Percentiles rank a stretch among this genome's conserved stretches.
Conservation (phyloP, 805 yeast genomes). For the Candida silvicultrix region DNA sequence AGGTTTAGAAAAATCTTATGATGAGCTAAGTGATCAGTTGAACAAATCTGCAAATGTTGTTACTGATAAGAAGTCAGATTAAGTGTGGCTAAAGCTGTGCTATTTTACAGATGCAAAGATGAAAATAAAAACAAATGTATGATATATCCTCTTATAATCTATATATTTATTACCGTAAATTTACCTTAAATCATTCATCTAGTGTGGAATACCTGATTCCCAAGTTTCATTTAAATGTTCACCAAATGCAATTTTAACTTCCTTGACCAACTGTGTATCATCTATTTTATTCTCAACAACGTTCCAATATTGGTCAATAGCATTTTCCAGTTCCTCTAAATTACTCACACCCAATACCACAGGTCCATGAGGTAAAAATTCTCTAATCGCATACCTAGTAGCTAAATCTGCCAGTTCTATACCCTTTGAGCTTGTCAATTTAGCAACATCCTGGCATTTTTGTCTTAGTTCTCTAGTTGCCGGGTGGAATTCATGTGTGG, state of each 20-base stretch:
- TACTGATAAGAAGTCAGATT: slow-evolving; percentile 23
- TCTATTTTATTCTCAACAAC: slow-evolving; percentile 28
- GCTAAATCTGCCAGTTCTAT: slow-evolving; percentile 79
- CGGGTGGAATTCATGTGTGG: slow-evolving; percentile 77
- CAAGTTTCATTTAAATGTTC: slow-evolving; percentile 59
- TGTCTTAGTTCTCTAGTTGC: slow-evolving; percentile 52
- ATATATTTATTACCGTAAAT: too few species aligned
- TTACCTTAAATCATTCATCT: too few species aligned
- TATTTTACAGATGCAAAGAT: too few species aligned
- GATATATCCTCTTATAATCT: too few species aligned
- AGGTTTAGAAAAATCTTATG: slow-evolving; percentile 44
- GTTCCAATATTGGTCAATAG: slow-evolving; percentile 49
- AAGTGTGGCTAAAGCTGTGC: too few species aligned
- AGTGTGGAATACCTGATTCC: slow-evolving; percentile 40
- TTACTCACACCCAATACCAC: slow-evolving; percentile 77
- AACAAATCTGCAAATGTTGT: slow-evolving; percentile 4
- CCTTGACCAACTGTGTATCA: slow-evolving; percentile 26
- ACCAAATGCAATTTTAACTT: slow-evolving; percentile 45
- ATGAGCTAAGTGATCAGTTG: slow-evolving; percentile 29
- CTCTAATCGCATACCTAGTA: slow-evolving; percentile 62
- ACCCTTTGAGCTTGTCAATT: slow-evolving; percentile 26
- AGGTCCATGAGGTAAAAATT: slow-evolving; percentile 32
- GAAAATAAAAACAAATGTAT: too few species aligned
- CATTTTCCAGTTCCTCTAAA: slow-evolving; percentile 55
- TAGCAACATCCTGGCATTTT: slow-evolving; percentile 34